Evolutionary conservation across 176 grass and related monocot genomes (phyloP).

Genomic region (Rhynchospora breviuscula): DNA sequence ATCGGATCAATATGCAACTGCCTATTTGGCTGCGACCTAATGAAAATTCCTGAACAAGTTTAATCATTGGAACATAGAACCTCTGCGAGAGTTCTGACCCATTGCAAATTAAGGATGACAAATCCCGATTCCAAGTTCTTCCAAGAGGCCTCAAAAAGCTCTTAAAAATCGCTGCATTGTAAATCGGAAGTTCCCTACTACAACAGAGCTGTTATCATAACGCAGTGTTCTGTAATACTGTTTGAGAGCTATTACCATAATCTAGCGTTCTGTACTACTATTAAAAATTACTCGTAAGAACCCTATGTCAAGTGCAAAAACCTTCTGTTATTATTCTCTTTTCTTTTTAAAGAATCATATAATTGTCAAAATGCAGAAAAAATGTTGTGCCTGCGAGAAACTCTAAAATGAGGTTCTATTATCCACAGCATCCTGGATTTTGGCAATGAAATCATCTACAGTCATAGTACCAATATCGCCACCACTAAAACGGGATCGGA

Average conservation of each 20-base stretch:
- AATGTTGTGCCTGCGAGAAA: neutral
- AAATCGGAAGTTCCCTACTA: no score
- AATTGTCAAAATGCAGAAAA: slow-evolving; percentile 8
- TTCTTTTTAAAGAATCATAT: neutral
- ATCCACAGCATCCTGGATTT: slow-evolving; percentile 26
- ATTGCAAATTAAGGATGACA: no score
- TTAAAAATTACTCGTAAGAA: neutral
- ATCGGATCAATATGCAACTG: neutral
- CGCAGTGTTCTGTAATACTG: neutral
- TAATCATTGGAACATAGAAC: neutral
- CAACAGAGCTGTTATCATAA: neutral
- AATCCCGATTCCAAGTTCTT: no score
- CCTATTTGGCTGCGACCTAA: neutral
- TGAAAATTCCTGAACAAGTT: neutral
- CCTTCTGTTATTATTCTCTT: neutral
- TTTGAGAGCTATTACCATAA: neutral
- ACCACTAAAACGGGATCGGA: slow-evolving; percentile 65
- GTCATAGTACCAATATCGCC: slow-evolving; percentile 69
- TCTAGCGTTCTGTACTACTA: neutral
- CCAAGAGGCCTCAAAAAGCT: neutral
- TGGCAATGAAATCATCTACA: slow-evolving; percentile 58
- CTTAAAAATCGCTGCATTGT: no score
- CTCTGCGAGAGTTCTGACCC: neutral
- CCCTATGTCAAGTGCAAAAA: neutral
- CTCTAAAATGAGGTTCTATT: slow-evolving; percentile 46